These are phyloP conservation scores for Phaeodactylum tricornutum DNA, from an alignment of 108 stramenopile genomes.

Conservation along the genomic window DNA sequence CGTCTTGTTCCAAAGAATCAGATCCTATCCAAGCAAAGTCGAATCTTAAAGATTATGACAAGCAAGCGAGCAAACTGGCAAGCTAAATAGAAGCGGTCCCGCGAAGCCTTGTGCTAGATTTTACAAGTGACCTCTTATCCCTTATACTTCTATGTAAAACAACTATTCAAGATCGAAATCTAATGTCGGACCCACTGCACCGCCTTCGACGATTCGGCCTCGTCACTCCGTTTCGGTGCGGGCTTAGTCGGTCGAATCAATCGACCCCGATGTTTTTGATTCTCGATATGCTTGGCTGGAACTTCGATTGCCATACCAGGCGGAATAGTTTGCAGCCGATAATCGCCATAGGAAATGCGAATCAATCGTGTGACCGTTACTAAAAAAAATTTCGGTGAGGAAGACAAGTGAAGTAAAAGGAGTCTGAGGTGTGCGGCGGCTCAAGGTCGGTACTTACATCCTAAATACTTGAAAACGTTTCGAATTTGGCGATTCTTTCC, in stretches of 20 bases:
- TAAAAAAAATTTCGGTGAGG: slow-evolving; percentile 1
- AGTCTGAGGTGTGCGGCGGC: background rate
- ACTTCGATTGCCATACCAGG: slow-evolving; percentile 64
- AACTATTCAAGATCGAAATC: too few species aligned
- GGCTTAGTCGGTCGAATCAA: background rate
- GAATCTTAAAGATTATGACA: slow-evolving; percentile 76
- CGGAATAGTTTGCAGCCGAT: slow-evolving; percentile 69
- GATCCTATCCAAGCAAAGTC: slow-evolving; percentile 31
- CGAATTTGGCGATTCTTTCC: slow-evolving; percentile 77
- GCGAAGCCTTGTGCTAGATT: too few species aligned
- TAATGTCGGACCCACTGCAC: too few species aligned
- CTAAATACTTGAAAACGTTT: slow-evolving; percentile 47
- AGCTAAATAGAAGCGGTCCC: background rate
- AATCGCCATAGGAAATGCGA: slow-evolving; percentile 65
- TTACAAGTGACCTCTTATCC: too few species aligned
- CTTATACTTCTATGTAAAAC: too few species aligned
- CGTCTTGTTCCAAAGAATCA: slow-evolving; percentile 56
- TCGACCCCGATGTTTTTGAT: slow-evolving; percentile 36
- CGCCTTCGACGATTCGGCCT: too few species aligned
- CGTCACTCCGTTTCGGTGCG: too few species aligned
- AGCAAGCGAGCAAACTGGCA: slow-evolving; percentile 68
- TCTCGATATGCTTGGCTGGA: slow-evolving; percentile 29
- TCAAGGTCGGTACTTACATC: slow-evolving; percentile 18
- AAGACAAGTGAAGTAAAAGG: background rate
- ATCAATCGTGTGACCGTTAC: slow-evolving; percentile 67